Evolutionary conservation across 352 stramenopile genomes (phyloP).

Genomic region (Blastocystis sp.): DNA sequence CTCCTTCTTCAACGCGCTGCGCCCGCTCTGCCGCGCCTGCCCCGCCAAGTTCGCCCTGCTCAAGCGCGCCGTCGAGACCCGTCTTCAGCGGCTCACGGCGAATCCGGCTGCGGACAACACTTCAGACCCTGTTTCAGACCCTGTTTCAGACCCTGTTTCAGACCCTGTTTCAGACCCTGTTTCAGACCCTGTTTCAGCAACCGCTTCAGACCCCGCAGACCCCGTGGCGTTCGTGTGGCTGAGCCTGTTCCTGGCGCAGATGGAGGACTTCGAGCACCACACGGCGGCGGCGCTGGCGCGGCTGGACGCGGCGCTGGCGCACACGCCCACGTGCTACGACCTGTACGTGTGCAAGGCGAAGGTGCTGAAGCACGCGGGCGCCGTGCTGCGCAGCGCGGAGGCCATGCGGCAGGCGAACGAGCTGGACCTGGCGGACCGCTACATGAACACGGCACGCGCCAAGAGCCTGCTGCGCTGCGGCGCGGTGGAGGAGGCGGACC

Average conservation of each 20-base stretch:
- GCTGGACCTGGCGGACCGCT: constrained; percentile 39
- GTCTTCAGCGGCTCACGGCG: background rate
- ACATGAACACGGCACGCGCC: constrained; percentile 47
- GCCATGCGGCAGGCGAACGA: background rate
- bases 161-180: no score
- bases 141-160: no score
- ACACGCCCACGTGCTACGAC: constrained; percentile 63
- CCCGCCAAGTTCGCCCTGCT: constrained; percentile 4
- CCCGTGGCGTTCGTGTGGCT: background rate
- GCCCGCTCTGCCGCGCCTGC: background rate
- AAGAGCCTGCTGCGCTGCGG: constrained; percentile 36
- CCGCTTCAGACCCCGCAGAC: background rate
- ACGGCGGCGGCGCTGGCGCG: background rate
- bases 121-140: no score
- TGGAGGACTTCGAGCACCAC: constrained; percentile 25
- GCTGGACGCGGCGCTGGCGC: background rate
- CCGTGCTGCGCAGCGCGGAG: background rate
- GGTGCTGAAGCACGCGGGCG: constrained; percentile 35
- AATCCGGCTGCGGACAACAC: background rate
- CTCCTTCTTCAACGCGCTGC: constrained; percentile 10
- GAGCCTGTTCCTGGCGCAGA: constrained; percentile 32
- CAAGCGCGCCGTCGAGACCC: background rate
- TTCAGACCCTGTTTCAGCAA: no score
- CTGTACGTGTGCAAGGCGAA: constrained; percentile 45
- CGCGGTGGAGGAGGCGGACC: constrained; percentile 40